These are phyloP conservation scores for Lachancea waltii DNA, from an alignment of 805 yeast genomes.

Conservation along the genomic window DNA sequence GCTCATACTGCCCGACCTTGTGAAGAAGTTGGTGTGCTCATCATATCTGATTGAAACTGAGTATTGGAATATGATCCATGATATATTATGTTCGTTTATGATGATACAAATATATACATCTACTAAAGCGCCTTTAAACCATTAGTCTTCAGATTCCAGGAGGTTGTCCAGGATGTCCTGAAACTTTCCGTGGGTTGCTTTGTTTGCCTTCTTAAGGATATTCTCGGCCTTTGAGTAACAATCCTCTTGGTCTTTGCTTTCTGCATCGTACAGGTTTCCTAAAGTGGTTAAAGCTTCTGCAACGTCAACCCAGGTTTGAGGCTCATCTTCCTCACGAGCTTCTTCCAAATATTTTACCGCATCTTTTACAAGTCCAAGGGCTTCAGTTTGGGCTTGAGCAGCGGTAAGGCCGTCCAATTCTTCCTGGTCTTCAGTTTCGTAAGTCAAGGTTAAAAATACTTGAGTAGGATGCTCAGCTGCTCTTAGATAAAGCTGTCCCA, in stretches of 20 bases:
- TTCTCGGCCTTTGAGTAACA: constrained; percentile 65
- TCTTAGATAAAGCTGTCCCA: constrained; percentile 59
- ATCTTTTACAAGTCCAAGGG: constrained; percentile 40
- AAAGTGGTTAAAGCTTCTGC: constrained; percentile 82
- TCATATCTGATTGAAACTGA: too few relatives aligned
- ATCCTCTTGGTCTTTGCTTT: constrained; percentile 59
- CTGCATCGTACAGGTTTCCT: constrained; percentile 66
- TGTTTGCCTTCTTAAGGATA: constrained; percentile 63
- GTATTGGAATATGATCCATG: neutral
- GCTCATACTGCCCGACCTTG: constrained; percentile 2
- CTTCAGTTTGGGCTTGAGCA: constrained; percentile 43
- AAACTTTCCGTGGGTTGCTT: constrained; percentile 71
- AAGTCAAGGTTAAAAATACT: constrained; percentile 49
- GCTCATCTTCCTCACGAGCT: constrained; percentile 66
- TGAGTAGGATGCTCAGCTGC: constrained; percentile 58
- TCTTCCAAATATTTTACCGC: constrained; percentile 54
- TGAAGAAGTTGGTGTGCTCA: too few relatives aligned
- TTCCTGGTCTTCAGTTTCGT: constrained; percentile 42
- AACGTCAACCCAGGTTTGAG: constrained; percentile 71
- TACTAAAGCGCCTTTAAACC: constrained; percentile 4
- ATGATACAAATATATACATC: neutral
- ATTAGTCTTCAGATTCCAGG: constrained; percentile 15
- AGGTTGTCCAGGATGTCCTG: constrained; percentile 56
- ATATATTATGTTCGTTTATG: neutral
- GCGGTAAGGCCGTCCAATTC: constrained; percentile 23